Conservation (phyloP, 352 stramenopile species). For the Phytopythium delawarense region DNA sequence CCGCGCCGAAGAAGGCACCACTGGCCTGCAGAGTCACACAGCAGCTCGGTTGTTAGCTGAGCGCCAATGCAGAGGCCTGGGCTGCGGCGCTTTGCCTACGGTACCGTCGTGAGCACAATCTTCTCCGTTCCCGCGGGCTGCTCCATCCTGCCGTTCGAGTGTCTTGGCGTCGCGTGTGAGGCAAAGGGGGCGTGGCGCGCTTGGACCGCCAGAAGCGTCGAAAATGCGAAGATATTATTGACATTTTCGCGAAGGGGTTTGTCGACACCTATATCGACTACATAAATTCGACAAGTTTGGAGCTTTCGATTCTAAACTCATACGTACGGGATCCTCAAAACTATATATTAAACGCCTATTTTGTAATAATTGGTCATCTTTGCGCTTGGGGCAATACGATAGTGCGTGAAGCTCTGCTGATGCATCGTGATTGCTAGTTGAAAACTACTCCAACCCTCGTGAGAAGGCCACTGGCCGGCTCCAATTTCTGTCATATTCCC, state of each 20-base stretch:
- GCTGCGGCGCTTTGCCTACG: background rate
- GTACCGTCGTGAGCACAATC: conserved; percentile 72
- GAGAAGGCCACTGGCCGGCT: conserved; percentile 86
- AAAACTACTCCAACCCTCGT: conserved; percentile 93
- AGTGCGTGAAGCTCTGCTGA: conserved; percentile 92
- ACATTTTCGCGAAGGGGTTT: background rate
- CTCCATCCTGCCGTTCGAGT: conserved; percentile 44
- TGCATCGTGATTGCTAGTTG: conserved; percentile 94
- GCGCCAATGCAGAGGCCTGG: background rate
- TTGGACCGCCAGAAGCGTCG: conserved; percentile 6
- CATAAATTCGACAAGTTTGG: background rate
- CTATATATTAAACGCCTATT: conserved; percentile 9
- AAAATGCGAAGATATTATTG: conserved; percentile 1
- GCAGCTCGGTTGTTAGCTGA: background rate
- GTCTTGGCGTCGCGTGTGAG: conserved; percentile 12
- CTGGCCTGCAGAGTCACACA: conserved; percentile 31
- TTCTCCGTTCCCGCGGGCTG: conserved; percentile 64
- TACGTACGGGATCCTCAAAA: conserved; percentile 21
- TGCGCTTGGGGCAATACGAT: conserved; percentile 93
- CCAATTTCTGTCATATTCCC: conserved; percentile 91
- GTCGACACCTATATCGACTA: background rate
- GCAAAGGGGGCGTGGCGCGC: background rate
- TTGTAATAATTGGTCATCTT: conserved; percentile 62
- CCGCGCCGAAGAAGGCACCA: conserved; percentile 73
- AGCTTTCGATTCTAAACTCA: background rate